Conservation (phyloP, 495 filamentous ascomycete species). For the Lasiosphaeria hispida region DNA sequence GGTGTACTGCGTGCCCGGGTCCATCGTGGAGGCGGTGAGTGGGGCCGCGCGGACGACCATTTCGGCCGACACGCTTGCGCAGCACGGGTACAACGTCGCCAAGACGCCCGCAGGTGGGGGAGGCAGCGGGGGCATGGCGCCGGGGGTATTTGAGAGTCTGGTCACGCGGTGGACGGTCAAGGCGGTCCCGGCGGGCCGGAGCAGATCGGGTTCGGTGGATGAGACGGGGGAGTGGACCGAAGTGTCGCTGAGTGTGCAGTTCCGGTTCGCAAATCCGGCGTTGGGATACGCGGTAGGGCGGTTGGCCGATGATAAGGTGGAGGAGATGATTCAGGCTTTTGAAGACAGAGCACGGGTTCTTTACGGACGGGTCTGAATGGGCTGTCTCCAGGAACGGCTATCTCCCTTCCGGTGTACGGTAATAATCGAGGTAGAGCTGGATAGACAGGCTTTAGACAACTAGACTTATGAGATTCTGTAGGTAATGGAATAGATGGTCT, state of each 20-base stretch:
- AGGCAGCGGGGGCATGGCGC: background rate
- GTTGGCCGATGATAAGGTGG: conserved; percentile 78
- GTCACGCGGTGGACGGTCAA: conserved; percentile 72
- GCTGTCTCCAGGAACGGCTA: too few relatives aligned
- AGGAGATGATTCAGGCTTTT: conserved; percentile 90
- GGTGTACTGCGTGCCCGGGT: conserved; percentile 65
- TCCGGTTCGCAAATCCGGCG: conserved; percentile 79
- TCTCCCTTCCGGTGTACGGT: too few relatives aligned
- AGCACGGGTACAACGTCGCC: conserved; percentile 30
- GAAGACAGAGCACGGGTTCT: conserved; percentile 69
- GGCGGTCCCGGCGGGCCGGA: conserved; percentile 20
- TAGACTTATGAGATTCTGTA: too few relatives aligned
- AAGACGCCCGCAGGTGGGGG: conserved; percentile 4
- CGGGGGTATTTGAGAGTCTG: conserved; percentile 68
- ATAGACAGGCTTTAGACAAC: too few relatives aligned
- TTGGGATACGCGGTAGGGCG: conserved; percentile 76
- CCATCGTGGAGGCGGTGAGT: conserved; percentile 74
- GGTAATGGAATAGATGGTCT: too few relatives aligned
- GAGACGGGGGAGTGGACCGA: conserved; percentile 57
- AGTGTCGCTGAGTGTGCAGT: conserved; percentile 71
- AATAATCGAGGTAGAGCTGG: too few relatives aligned
- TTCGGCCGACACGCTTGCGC: conserved; percentile 30
- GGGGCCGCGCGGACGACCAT: conserved; percentile 55
- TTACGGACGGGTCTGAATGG: conserved; percentile 32
- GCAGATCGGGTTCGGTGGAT: conserved; percentile 6